These are phyloP conservation scores for Saccharomyces mikatae DNA, from an alignment of 805 yeast species.

Conservation along the genomic window DNA sequence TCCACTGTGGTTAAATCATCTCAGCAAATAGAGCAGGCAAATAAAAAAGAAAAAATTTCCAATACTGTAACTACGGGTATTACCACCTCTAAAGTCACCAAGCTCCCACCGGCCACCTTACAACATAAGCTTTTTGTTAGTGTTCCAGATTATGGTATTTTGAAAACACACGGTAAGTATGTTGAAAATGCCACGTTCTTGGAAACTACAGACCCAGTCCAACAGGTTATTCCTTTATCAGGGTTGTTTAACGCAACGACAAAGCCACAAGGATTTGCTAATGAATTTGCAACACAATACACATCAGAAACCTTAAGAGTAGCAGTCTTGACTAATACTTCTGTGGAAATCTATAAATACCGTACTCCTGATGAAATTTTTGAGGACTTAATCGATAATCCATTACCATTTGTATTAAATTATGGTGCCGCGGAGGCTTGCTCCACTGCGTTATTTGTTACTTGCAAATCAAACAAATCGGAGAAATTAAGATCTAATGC, in stretches of 20 bases:
- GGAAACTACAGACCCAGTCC: conserved; percentile 53
- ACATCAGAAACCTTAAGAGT: conserved; percentile 55
- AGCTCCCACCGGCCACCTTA: not conserved
- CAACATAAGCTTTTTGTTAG: conserved; percentile 57
- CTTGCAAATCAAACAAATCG: conserved; percentile 64
- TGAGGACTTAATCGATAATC: conserved; percentile 59
- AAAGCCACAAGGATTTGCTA: conserved; percentile 75
- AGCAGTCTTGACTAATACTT: conserved; percentile 75
- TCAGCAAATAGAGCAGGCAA: conserved; percentile 13
- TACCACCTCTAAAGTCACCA: not conserved
- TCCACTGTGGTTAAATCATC: conserved; percentile 42
- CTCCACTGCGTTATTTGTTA: conserved; percentile 74
- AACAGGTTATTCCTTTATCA: conserved; percentile 64
- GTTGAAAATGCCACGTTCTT: conserved; percentile 77
- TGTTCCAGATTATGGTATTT: conserved; percentile 77
- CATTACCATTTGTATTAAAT: conserved; percentile 60
- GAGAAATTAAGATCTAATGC: conserved; percentile 39
- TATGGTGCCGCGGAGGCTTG: conserved; percentile 89
- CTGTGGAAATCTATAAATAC: conserved; percentile 67
- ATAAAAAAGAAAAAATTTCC: not conserved
- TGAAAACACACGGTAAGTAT: conserved; percentile 62
- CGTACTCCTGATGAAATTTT: conserved; percentile 75
- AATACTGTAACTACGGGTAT: conserved; percentile 29
- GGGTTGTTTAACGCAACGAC: conserved; percentile 64
- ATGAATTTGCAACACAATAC: conserved; percentile 82